Base-by-base conservation (phyloP, 2,329 filamentous ascomycete species). In the Rutstroemia sp. region DNA sequence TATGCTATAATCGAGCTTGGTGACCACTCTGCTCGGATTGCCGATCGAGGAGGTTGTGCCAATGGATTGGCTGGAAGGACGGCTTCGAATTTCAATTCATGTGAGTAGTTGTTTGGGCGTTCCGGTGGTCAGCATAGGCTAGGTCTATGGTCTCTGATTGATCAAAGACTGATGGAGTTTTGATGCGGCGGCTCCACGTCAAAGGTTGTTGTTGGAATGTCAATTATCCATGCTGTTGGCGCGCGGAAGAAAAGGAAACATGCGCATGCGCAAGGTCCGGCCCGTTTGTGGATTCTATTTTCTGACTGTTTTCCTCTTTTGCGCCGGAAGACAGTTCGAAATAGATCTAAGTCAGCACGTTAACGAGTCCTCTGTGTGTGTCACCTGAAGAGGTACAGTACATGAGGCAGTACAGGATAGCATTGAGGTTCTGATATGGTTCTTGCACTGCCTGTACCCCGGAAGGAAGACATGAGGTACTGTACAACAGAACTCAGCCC, bases 281-380 rank as follows among this genome's bases (percentile, higher is more conserved):
- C 30, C 51, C 51, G 30, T 54, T 25, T 9, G 30, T 19, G 9
- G 42, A 19, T 51, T 54, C 51, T 54, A 54, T 54, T 54, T 54
- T 25, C 51, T 52, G 51, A 39, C 16, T 23, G 23, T 39, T 4
- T 48, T 34, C 27, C 5, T 53, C 14, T 19, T 19, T 21, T 34
- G 21, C 27, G 25, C 25, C 14, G 30, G 21, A 3, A 27, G 19
- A 19, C 19, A 16, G 18, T 16, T 53, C 27, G 19, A 53, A 53
- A 48, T 48, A 53, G 51, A 53, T 53, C 23, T 12, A 16, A 18
- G 41, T 48, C 51, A 48, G 51, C 42, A 19, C 38, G 27, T 53
- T 47, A 10, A 47, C 2, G 12, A 12, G 8, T 30, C 23, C 25
- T 19, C 5, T 23, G 37, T 38, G 18, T 38, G 12, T n/a, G 14